Conservation (phyloP, 129 eudicot species). For the Saussurea involucrata region DNA sequence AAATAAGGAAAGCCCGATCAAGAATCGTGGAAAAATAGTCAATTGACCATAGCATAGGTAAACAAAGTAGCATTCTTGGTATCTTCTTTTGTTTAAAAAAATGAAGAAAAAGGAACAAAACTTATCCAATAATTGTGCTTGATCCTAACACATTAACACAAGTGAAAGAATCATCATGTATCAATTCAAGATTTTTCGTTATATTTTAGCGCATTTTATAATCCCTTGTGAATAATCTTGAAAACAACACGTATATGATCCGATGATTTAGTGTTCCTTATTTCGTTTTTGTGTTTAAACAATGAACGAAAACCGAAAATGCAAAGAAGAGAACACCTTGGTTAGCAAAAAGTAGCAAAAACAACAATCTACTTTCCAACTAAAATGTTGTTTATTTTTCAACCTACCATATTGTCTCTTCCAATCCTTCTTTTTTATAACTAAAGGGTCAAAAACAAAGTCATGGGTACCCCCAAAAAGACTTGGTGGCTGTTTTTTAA, state of each 20-base stretch:
- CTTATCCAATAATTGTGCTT: conserved; percentile 3
- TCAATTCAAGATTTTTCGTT: background rate
- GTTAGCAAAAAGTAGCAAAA: background rate
- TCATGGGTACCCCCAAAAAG: background rate
- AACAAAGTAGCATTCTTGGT: conserved; percentile 25
- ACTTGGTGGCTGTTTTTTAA: no score
- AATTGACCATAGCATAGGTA: conserved; percentile 21
- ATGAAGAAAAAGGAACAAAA: conserved; percentile 3
- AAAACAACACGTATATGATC: background rate
- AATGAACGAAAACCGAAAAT: background rate
- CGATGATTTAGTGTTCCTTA: background rate
- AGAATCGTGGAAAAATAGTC: conserved; percentile 24
- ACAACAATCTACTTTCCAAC: background rate
- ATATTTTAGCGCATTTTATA: conserved; percentile 7
- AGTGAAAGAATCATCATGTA: conserved; percentile 1
- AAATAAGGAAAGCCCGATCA: conserved; percentile 18
- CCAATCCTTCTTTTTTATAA: background rate
- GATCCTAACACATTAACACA: conserved; percentile 10
- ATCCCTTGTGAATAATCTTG: background rate
- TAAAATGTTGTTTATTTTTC: background rate
- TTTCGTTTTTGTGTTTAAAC: background rate
- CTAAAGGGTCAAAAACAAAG: background rate
- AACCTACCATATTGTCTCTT: background rate
- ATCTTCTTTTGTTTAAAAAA: background rate
- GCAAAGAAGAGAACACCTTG: background rate